A percentile compares a stretch with the other conserved stretches of the same genome.
These are phyloP conservation scores for Meira miltonrushii DNA, from an alignment of 1,284 basidiomycete species.

Conservation along the genomic window DNA sequence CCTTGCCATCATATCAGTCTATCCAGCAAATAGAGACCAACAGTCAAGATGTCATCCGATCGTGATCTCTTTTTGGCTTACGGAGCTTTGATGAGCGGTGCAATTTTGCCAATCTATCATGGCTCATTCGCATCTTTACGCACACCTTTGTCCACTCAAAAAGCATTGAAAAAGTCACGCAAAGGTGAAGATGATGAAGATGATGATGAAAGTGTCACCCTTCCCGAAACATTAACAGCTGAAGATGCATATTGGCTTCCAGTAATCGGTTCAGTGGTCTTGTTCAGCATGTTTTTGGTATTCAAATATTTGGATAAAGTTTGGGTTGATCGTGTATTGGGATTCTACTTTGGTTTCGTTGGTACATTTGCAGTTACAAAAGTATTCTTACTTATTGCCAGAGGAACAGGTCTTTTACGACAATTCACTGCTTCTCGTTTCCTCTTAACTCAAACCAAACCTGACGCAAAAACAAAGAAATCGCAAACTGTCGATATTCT, in stretches of 20 bases:
- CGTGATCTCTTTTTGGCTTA: constrained; percentile 39
- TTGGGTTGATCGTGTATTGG: constrained; percentile 41
- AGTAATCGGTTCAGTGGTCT: constrained; percentile 42
- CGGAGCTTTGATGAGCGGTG: constrained; percentile 32
- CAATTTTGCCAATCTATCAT: constrained; percentile 41
- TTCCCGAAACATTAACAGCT: constrained; percentile 30
- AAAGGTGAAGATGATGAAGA: constrained; percentile 26
- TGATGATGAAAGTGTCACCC: constrained; percentile 19
- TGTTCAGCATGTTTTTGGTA: constrained; percentile 41
- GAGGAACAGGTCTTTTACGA: not conserved
- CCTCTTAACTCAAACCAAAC: not conserved
- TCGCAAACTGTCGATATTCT: not conserved
- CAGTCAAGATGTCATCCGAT: constrained; percentile 18
- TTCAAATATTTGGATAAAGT: constrained; percentile 49
- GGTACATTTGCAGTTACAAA: constrained; percentile 38
- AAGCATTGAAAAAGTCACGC: constrained; percentile 19
- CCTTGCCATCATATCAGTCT: constrained; percentile 3
- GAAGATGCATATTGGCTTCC: constrained; percentile 47
- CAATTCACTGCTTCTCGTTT: not conserved
- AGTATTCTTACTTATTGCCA: constrained; percentile 16
- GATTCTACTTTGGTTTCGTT: constrained; percentile 46
- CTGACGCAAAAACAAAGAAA: not conserved
- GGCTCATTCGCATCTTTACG: constrained; percentile 41
- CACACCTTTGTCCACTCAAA: constrained; percentile 40
- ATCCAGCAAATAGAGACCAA: too few relatives aligned